A percentile compares a stretch with the other conserved stretches of the same genome.
These are phyloP conservation scores for Heterotrichella gracilis DNA, from an alignment of 352 stramenopile species.

Conservation along the genomic window DNA sequence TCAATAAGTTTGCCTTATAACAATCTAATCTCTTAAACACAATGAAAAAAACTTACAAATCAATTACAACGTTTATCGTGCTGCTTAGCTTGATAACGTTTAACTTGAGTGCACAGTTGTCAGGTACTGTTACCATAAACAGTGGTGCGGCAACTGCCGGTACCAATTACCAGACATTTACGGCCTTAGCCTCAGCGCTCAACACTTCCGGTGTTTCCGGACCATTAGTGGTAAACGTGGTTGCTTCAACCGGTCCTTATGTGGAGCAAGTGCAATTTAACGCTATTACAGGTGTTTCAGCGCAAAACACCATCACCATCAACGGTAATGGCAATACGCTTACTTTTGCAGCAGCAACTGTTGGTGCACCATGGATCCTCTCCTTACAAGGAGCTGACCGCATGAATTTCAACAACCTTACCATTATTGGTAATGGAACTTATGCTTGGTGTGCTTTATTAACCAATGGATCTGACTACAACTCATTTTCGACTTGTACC, in stretches of 20 bases:
- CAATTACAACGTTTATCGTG: neutral
- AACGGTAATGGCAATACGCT: neutral
- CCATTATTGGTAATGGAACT: neutral
- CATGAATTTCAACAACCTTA: neutral
- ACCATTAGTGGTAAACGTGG: neutral
- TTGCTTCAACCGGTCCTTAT: neutral
- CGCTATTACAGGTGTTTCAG: neutral
- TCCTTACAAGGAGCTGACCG: neutral
- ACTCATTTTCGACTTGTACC: neutral
- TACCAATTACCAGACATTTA: neutral
- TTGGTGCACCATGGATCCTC: neutral
- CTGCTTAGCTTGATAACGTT: neutral
- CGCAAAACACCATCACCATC: neutral
- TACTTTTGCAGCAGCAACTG: neutral
- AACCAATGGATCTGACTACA: neutral
- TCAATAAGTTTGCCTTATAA: too few relatives aligned
- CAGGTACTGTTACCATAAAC: neutral
- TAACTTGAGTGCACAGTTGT: neutral
- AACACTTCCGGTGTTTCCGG: neutral
- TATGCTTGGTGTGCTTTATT: neutral
- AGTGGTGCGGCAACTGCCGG: neutral
- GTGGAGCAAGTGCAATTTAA: neutral
- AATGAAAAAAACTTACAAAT: conserved; percentile 7
- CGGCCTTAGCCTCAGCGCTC: neutral
- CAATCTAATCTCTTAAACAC: too few relatives aligned